Evolutionary conservation across 2,329 filamentous ascomycete species (phyloP).

Genomic region (Verticillium albo-atrum): DNA sequence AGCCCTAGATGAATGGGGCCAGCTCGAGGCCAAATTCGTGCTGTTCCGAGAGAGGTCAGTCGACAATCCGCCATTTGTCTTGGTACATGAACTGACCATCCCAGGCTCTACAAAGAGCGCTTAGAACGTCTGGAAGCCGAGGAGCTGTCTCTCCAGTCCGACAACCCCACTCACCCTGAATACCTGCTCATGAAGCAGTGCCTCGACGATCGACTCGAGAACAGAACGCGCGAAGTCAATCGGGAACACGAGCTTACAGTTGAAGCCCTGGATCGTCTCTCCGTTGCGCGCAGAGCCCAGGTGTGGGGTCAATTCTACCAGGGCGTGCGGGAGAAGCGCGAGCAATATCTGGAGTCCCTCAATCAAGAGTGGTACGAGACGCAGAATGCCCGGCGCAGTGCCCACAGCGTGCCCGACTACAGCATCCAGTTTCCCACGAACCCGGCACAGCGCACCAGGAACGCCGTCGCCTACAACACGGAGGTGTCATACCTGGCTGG

Average conservation of each 20-base stretch:
- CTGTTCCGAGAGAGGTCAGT: constrained; percentile 74
- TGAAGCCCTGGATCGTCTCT: constrained; percentile 67
- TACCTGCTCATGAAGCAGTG: constrained; percentile 86
- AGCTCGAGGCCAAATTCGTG: constrained; percentile 85
- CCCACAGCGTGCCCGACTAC: constrained; percentile 76
- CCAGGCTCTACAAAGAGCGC: constrained; percentile 81
- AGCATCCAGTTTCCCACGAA: constrained; percentile 76
- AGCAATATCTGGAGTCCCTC: constrained; percentile 72
- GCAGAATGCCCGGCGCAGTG: constrained; percentile 79
- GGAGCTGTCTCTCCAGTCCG: constrained; percentile 55
- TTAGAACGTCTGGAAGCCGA: constrained; percentile 74
- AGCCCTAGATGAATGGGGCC: constrained; percentile 73
- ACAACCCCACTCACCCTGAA: constrained; percentile 77
- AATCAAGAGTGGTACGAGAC: constrained; percentile 92
- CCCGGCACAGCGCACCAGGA: constrained; percentile 70
- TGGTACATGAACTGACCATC: constrained; percentile 7
- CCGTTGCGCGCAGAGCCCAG: constrained; percentile 78
- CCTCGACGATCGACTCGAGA: constrained; percentile 75
- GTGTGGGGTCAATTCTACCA: constrained; percentile 91
- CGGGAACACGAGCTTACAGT: constrained; percentile 70
- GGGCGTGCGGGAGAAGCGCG: constrained; percentile 74
- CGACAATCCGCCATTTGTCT: background rate
- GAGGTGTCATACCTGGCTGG: constrained; percentile 90
- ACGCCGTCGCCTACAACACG: constrained; percentile 89
- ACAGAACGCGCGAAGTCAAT: constrained; percentile 73